A percentile compares a stretch with the other conserved stretches of the same genome.
Conservation (phyloP, 2,329 filamentous ascomycete species). For the Phyllosticta citrichinensis region DNA sequence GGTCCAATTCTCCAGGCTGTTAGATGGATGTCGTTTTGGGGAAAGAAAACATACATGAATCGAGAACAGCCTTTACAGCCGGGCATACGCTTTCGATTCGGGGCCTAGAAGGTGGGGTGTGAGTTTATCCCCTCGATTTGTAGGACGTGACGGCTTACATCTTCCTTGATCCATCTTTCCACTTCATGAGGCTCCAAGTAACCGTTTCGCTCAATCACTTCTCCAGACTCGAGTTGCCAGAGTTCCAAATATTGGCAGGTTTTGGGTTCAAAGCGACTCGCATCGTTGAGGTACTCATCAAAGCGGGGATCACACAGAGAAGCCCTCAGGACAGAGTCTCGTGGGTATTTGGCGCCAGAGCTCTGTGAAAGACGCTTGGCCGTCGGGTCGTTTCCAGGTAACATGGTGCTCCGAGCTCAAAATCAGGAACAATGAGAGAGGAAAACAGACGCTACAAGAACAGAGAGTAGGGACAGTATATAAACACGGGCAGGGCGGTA, state of each 20-base stretch:
- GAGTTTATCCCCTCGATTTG: not conserved
- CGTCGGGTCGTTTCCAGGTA: not conserved
- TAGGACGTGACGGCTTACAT: not conserved
- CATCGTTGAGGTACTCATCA: not conserved
- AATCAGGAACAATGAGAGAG: not conserved
- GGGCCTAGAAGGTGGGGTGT: not conserved
- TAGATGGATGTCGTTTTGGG: not conserved
- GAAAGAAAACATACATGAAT: not conserved
- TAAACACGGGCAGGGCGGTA: not conserved
- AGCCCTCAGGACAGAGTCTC: not conserved
- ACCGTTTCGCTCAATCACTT: not conserved
- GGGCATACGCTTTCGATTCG: not conserved
- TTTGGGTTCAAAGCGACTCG: not conserved
- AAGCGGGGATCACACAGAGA: not conserved
- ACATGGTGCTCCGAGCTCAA: not conserved
- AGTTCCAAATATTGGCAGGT: not conserved
- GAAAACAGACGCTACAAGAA: not conserved
- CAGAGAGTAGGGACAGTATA: not conserved
- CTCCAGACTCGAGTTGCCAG: not conserved
- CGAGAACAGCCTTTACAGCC: not conserved
- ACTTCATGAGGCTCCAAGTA: not conserved
- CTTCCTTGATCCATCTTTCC: not conserved
- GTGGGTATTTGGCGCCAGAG: not conserved
- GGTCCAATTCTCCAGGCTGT: not conserved
- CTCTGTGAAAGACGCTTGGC: not conserved